These are phyloP conservation scores for Auricularia sp. DNA, from an alignment of 768 basidiomycete genomes.

Conservation along the genomic window DNA sequence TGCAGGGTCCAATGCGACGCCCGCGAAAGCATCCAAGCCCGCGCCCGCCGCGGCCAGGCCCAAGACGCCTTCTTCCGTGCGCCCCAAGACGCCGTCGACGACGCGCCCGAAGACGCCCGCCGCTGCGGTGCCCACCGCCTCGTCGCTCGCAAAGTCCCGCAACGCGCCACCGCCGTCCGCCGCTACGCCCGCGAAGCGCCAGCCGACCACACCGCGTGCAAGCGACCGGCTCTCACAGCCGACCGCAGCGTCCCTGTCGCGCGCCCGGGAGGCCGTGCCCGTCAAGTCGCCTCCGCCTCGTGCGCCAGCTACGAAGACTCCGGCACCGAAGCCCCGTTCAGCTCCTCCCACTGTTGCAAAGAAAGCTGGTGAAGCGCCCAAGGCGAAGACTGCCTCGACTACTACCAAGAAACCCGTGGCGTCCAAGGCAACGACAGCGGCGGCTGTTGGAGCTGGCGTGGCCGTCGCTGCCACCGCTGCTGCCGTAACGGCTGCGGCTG, in stretches of 20 bases:
- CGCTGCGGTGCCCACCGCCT: conserved; percentile 70
- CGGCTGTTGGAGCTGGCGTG: conserved; percentile 19
- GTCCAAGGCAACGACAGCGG: conserved; percentile 18
- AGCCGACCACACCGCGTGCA: conserved; percentile 34
- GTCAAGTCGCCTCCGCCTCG: conserved; percentile 5
- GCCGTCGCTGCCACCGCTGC: conserved; percentile 14
- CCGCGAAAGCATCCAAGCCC: conserved; percentile 14
- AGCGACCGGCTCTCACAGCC: conserved; percentile 67
- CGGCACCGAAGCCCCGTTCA: conserved; percentile 14
- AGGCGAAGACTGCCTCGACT: not conserved
- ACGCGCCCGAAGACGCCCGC: conserved; percentile 52
- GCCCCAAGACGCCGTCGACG: conserved; percentile 28
- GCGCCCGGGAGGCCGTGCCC: conserved; percentile 36
- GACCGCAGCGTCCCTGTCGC: conserved; percentile 68
- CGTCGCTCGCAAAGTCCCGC: conserved; percentile 64
- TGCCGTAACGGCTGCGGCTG: conserved; percentile 10
- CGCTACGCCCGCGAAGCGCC: conserved; percentile 35
- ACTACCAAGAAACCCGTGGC: conserved; percentile 12
- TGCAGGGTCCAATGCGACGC: conserved; percentile 13
- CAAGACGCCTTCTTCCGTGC: conserved; percentile 15
- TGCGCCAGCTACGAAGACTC: conserved; percentile 12
- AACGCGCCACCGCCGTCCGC: conserved; percentile 34
- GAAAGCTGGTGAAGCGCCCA: conserved; percentile 17
- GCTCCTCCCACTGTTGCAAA: not conserved
- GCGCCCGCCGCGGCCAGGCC: conserved; percentile 7